phyloP scores from a whole-genome alignment of 2,329 filamentous ascomycete species.

The Trichoderma afroharzianum region DNA sequence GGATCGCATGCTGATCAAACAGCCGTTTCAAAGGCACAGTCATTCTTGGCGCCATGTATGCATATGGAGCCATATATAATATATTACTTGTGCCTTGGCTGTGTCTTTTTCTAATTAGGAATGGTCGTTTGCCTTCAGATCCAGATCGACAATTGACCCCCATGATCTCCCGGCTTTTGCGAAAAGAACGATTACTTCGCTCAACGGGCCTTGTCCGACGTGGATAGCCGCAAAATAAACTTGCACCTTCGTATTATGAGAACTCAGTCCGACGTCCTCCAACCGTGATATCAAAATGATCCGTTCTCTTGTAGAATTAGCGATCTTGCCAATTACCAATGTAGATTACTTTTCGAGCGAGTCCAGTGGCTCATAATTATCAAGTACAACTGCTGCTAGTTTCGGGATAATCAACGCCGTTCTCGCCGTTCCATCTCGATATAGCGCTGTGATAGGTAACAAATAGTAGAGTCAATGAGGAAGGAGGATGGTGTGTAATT shows the following conservation, averaged over 20 bases:
- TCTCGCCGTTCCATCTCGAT: background rate
- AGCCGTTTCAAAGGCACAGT: background rate
- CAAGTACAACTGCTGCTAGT: background rate
- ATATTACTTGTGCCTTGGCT: background rate
- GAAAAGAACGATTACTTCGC: background rate
- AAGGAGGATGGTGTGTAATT: background rate
- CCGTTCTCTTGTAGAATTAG: background rate
- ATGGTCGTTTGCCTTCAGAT: background rate
- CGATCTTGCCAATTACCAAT: no score
- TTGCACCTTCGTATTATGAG: background rate
- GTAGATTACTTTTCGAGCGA: no score
- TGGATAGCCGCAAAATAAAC: no score
- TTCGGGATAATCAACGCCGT: background rate
- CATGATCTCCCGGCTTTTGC: background rate
- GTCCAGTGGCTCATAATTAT: no score
- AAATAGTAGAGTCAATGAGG: background rate
- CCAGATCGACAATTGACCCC: background rate
- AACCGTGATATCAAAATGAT: background rate
- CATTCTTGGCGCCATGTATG: background rate
- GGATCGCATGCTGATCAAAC: background rate
- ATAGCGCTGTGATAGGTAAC: background rate
- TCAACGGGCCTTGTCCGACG: rapidly evolving
- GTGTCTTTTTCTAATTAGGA: background rate
- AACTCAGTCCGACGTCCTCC: background rate
- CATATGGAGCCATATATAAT: background rate